Evolutionary conservation across 1,139 yeast species (phyloP).

Genomic region (Sugiyamaella paludigena): DNA sequence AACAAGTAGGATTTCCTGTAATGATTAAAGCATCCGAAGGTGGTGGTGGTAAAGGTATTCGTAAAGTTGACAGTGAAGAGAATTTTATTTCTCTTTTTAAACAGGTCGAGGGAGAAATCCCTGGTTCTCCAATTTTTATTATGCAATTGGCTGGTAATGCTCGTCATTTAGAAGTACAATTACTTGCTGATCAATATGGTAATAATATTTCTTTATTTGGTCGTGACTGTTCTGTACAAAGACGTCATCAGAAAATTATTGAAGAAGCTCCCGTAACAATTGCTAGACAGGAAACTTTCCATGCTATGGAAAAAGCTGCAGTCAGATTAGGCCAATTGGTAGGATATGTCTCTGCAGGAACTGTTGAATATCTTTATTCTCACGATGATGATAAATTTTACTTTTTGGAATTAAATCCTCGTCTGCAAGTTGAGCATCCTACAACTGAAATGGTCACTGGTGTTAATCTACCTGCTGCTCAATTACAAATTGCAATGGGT

Average conservation of each 20-base stretch:
- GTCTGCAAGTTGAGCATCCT: constrained; percentile 99
- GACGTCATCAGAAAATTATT: constrained; percentile 97
- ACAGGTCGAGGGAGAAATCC: constrained; percentile 90
- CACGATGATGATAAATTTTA: constrained; percentile 92
- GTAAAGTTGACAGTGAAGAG: constrained; percentile 94
- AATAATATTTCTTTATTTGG: constrained; percentile 91
- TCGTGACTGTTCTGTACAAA: constrained; percentile 96
- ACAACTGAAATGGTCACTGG: constrained; percentile 99
- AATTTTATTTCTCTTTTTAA: constrained; percentile 82
- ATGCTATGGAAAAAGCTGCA: constrained; percentile 93
- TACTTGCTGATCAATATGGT: constrained; percentile 88
- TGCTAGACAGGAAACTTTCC: constrained; percentile 82
- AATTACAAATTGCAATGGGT: constrained; percentile 98
- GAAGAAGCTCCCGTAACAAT: constrained; percentile 97
- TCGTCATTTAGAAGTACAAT: constrained; percentile 94
- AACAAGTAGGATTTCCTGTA: constrained; percentile 83
- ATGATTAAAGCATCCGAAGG: constrained; percentile 97
- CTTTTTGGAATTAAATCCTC: constrained; percentile 93
- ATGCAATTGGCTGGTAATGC: constrained; percentile 92
- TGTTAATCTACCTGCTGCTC: constrained; percentile 96
- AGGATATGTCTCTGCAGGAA: constrained; percentile 98
- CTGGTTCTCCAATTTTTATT: constrained; percentile 94
- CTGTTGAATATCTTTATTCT: constrained; percentile 94
- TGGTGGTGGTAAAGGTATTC: constrained; percentile 99
- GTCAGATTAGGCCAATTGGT: constrained; percentile 94